phyloP scores from a whole-genome alignment of 1,284 basidiomycete species.

The Thelephora terrestris region DNA sequence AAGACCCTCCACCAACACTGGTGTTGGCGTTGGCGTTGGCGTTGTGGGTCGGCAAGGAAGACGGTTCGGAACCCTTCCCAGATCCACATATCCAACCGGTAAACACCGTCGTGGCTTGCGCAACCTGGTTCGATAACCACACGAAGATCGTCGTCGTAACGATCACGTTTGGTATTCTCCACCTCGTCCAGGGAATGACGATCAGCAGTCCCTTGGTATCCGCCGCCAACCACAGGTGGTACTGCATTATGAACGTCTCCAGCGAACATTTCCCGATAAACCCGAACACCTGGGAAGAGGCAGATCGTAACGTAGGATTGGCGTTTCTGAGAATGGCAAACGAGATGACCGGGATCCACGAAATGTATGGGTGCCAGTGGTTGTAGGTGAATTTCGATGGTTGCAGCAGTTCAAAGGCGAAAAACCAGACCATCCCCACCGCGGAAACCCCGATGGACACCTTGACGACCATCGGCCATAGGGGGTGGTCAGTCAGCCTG shows the following conservation, averaged over 20 bases:
- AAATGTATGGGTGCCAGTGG: slow-evolving; percentile 73
- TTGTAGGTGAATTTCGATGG: slow-evolving; percentile 81
- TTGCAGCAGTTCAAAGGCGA: slow-evolving; percentile 69
- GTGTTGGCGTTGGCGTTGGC: slow-evolving; percentile 10
- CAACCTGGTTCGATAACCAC: slow-evolving; percentile 68
- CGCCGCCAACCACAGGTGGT: slow-evolving; percentile 81
- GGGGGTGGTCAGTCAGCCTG: slow-evolving; percentile 57
- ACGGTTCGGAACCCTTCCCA: slow-evolving; percentile 13
- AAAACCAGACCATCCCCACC: slow-evolving; percentile 63
- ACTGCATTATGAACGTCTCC: slow-evolving; percentile 84
- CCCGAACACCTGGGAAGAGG: slow-evolving; percentile 59
- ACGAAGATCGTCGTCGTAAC: slow-evolving; percentile 70
- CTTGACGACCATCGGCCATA: slow-evolving; percentile 50
- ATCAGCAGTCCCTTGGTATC: slow-evolving; percentile 81
- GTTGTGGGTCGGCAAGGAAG: slow-evolving; percentile 23
- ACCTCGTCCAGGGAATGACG: slow-evolving; percentile 64
- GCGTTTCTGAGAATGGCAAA: slow-evolving; percentile 74
- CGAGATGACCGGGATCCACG: slow-evolving; percentile 69
- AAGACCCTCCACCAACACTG: background rate
- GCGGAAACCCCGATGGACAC: slow-evolving; percentile 37
- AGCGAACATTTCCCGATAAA: slow-evolving; percentile 78
- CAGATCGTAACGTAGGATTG: slow-evolving; percentile 57
- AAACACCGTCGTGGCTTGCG: slow-evolving; percentile 64
- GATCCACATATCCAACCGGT: slow-evolving; percentile 58
- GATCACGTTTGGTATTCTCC: slow-evolving; percentile 68